Evolutionary conservation across 768 basidiomycete genomes (phyloP).

Genomic region (Porphyrellus cyaneotinctus): DNA sequence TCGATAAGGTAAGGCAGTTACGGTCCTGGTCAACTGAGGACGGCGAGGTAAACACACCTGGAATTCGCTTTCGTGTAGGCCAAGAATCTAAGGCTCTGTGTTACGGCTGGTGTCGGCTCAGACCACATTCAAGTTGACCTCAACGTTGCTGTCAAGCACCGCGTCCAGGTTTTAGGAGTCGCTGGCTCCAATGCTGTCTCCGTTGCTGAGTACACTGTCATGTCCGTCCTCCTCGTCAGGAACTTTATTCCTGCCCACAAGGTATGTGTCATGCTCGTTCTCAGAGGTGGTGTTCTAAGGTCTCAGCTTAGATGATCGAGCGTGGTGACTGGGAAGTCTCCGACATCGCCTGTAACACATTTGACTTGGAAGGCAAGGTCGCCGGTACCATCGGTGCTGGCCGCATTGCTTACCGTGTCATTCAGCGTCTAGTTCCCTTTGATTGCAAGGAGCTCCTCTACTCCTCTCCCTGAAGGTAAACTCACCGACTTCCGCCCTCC

Average conservation of each 20-base stretch:
- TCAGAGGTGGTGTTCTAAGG: neutral
- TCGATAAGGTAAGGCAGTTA: constrained; percentile 51
- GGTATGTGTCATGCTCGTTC: constrained; percentile 33
- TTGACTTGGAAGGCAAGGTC: too few species aligned
- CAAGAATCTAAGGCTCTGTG: constrained; percentile 83
- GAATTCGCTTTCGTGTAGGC: constrained; percentile 52
- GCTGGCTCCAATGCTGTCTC: constrained; percentile 89
- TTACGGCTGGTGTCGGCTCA: constrained; percentile 89
- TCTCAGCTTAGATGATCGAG: constrained; percentile 60
- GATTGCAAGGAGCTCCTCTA: constrained; percentile 88
- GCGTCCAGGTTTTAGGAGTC: constrained; percentile 80
- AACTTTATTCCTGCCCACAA: constrained; percentile 89
- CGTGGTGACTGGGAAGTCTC: constrained; percentile 87
- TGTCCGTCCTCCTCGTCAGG: constrained; percentile 88
- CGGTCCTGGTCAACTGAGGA: constrained; percentile 1
- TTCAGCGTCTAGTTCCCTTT: constrained; percentile 78
- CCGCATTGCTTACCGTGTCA: constrained; percentile 82
- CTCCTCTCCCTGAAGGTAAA: constrained; percentile 59
- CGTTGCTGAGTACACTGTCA: constrained; percentile 87
- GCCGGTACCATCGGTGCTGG: constrained; percentile 87
- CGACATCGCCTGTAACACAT: constrained; percentile 76
- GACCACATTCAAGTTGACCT: constrained; percentile 92
- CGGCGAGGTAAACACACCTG: neutral
- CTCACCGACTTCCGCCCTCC: neutral
- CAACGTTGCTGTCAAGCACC: constrained; percentile 76